Base-by-base conservation (phyloP, 306 rosid species). In the Acacia confusa region DNA sequence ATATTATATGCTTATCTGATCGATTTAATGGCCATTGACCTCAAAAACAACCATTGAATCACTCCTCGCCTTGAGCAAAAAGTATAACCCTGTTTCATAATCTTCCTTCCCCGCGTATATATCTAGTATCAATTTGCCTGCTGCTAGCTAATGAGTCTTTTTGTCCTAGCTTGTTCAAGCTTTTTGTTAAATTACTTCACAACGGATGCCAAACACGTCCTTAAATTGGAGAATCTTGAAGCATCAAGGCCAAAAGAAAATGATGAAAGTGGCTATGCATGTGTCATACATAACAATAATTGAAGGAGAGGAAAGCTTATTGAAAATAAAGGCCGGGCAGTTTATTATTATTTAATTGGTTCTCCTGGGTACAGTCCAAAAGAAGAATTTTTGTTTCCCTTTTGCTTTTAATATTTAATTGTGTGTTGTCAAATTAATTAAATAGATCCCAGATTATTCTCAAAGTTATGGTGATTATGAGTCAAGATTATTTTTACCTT, bases 401-500 rank as follows among this genome's bases (percentile, higher is more conserved):
- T 80, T 83, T 89, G 79, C 74, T 87, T 87, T 86, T 78, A 61
- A 55, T 22, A 55, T n/a, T 57, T 57, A 57, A 57, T 10, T 68
- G 20, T 78, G 64, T 84, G 64, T 76, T 77, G 44, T 44, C 82
- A 82, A 22, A 50, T 65, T 55, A 73, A 52, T 66, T 55, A 74
- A 52, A 70, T 64, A 45, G 19, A 40, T 32, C 28, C 28, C 34
- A 2, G 36, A 34, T 34, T 50, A 30, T 84, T 82, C 85, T 81
- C 70, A 86, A 92, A 90, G 89, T 81, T 77, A 86, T 67, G 16
- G 90, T 86, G 86, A 89, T 87, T 78, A 87, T 88, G 90, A 89
- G 95, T 89, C 97, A 91, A 87, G 86, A 85, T 92, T 82, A 82
- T 83, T 89, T 86, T 87, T 78, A 2, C 81, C 84, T 69, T 84